Evolutionary conservation across 225 moss, liverwort and hornwort species (phyloP).

Genomic region (Climacium dendroides): DNA sequence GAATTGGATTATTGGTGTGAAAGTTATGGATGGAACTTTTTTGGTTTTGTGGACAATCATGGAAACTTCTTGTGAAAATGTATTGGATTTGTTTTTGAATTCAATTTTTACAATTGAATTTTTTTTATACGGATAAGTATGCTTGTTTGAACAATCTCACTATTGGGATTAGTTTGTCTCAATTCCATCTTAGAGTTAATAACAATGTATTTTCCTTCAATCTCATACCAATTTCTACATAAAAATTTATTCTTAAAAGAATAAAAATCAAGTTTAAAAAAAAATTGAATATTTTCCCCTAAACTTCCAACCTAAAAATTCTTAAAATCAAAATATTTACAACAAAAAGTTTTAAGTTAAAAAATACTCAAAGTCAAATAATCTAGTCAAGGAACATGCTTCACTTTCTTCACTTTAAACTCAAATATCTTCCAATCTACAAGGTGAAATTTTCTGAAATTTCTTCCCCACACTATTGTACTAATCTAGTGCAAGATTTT

Average conservation of each 20-base stretch:
- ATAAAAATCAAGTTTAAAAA: no score
- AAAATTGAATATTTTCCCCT: no score
- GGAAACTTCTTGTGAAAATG: no score
- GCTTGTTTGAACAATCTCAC: background rate
- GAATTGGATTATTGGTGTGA: no score
- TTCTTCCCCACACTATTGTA: background rate
- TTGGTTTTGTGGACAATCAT: no score
- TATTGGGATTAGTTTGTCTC: background rate
- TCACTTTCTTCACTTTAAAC: no score
- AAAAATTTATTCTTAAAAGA: no score
- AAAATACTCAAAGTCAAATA: background rate
- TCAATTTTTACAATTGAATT: no score
- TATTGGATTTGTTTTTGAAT: no score
- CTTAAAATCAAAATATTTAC: background rate
- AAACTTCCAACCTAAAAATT: background rate
- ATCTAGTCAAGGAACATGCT: background rate
- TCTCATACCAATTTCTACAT: background rate
- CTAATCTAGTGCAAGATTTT: no score
- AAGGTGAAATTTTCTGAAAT: accelerated
- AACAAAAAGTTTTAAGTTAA: background rate
- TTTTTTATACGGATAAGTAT: no score
- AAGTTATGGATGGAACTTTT: no score
- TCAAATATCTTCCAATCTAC: background rate
- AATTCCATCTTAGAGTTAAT: background rate
- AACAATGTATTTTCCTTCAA: background rate